Evolutionary conservation across 2,329 filamentous ascomycete species (phyloP).

Genomic region (Colletotrichum scovillei): DNA sequence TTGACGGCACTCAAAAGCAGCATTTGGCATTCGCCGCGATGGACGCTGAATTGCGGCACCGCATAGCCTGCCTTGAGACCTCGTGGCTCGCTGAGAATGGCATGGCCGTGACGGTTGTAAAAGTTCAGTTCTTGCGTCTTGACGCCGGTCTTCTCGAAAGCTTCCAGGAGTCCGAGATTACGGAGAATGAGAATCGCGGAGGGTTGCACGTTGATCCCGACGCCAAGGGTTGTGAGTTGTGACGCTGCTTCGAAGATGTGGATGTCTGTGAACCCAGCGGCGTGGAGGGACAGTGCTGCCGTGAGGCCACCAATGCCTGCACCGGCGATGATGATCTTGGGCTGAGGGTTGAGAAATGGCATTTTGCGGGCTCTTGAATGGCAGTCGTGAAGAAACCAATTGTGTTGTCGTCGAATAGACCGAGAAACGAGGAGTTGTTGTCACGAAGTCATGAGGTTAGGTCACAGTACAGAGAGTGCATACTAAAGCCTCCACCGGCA

Average conservation of each 20-base stretch:
- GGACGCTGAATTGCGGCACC: slow-evolving; percentile 16
- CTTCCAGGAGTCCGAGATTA: slow-evolving; percentile 20
- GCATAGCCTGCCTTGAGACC: not conserved
- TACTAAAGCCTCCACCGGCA: not conserved
- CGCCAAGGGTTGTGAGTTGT: slow-evolving; percentile 25
- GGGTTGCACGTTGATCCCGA: slow-evolving; percentile 23
- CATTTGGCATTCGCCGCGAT: slow-evolving; percentile 26
- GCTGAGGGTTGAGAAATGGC: slow-evolving; percentile 1
- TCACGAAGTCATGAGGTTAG: not conserved
- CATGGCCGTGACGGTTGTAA: slow-evolving; percentile 24
- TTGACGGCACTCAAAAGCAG: slow-evolving; percentile 25
- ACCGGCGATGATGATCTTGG: slow-evolving; percentile 42
- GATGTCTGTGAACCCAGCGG: slow-evolving; percentile 24
- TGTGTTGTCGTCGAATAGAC: not conserved
- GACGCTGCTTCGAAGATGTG: slow-evolving; percentile 23
- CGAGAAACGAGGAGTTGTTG: not conserved
- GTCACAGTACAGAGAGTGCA: not conserved
- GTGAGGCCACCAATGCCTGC: slow-evolving; percentile 35
- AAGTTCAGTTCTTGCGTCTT: slow-evolving; percentile 27
- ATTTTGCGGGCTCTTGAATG: not conserved
- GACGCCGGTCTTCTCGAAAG: slow-evolving; percentile 21
- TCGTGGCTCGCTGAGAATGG: slow-evolving; percentile 18
- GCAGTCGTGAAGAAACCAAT: not conserved
- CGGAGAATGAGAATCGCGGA: slow-evolving; percentile 24
- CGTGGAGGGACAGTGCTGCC: slow-evolving; percentile 28